A percentile compares a stretch with the other conserved stretches of the same genome.
phyloP scores from a whole-genome alignment of 2,329 filamentous ascomycete species.

The Cylindrodendrum hubeiense region DNA sequence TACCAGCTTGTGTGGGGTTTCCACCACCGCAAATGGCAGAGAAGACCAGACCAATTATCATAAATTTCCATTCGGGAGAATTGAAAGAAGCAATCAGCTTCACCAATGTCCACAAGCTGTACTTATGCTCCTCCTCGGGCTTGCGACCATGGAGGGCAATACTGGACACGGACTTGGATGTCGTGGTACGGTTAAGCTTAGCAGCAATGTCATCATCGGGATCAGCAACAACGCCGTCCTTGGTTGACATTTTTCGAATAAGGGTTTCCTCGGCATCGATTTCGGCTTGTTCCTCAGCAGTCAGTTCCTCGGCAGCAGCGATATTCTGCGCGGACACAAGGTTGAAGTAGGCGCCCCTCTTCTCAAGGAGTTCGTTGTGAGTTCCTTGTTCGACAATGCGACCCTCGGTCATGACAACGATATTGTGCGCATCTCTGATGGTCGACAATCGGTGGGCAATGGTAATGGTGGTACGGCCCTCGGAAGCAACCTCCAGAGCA shows the following conservation, averaged over 20 bases:
- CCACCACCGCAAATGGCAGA: constrained; percentile 83
- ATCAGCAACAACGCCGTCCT: constrained; percentile 61
- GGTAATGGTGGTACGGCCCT: constrained; percentile 92
- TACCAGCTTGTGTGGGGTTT: constrained; percentile 70
- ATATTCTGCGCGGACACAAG: constrained; percentile 93
- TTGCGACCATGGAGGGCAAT: constrained; percentile 71
- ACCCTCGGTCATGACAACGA: constrained; percentile 90
- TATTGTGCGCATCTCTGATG: constrained; percentile 94
- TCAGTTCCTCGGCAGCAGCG: constrained; percentile 68
- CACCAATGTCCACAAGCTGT: constrained; percentile 81
- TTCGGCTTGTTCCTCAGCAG: constrained; percentile 63
- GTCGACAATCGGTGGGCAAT: constrained; percentile 97
- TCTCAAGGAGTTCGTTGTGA: constrained; percentile 82
- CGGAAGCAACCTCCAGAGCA: constrained; percentile 86
- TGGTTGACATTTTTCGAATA: constrained; percentile 60
- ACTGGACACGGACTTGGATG: constrained; percentile 76
- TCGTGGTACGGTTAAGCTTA: constrained; percentile 67
- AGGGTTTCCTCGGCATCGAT: constrained; percentile 64
- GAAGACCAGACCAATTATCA: constrained; percentile 80
- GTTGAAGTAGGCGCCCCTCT: constrained; percentile 80
- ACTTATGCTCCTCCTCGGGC: constrained; percentile 65
- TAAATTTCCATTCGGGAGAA: constrained; percentile 74
- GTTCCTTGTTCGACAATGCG: constrained; percentile 93
- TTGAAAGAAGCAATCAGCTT: constrained; percentile 88
- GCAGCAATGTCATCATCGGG: constrained; percentile 72